Base-by-base conservation (phyloP, 169 alveolate species). In the Eimeria tenella region DNA sequence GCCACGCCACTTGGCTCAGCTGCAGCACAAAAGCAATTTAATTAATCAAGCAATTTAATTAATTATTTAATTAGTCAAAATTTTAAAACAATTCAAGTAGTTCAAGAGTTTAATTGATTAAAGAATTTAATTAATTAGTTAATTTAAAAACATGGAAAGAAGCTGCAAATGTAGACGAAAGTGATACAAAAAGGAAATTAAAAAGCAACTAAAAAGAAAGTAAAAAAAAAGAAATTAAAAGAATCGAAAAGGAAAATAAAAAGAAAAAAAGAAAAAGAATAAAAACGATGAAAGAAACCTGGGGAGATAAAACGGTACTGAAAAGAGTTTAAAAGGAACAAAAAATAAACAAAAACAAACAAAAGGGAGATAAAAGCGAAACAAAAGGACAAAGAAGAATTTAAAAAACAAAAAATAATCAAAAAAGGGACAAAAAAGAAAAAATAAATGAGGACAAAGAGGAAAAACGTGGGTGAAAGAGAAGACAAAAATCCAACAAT, bases 1-100 rank as follows among this genome's bases (percentile, higher is more conserved):
- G 19, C 82, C 82, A 71, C 55, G 82, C 82, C 50, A 71, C 7
- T 10, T 71, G 82, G 55, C 82, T 71, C 10, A 71, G 82, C 82
- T 71, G 82, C 50, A 71, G 82, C 15, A 31, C 42, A 31, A 31
- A 31, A 31, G 42, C 42, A 31, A 31, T 31, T 31, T 31, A 31
- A 31, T 31, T 31, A 0, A 2, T 31, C 42, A 31, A 31, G 2
- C 42, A 31, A 31, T 31, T 31, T 31, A 31, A 31, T 1, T 31
- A 31, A 31, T 31, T 31, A 31, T 1, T 31, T 31, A 31, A n/a
- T n/a, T n/a, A n/a, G n/a, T n/a, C n/a, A n/a, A n/a, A n/a, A n/a
- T n/a, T n/a, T n/a, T n/a, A n/a, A n/a, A n/a, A n/a, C n/a, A n/a
- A n/a, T n/a, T n/a, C n/a, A n/a, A n/a, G n/a, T n/a, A n/a, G n/a